Percentiles rank a stretch among this genome's conserved stretches.
phyloP scores from a whole-genome alignment of 192 early-diverging fungal genomes.

The Rhizoclosmatium sp. region DNA sequence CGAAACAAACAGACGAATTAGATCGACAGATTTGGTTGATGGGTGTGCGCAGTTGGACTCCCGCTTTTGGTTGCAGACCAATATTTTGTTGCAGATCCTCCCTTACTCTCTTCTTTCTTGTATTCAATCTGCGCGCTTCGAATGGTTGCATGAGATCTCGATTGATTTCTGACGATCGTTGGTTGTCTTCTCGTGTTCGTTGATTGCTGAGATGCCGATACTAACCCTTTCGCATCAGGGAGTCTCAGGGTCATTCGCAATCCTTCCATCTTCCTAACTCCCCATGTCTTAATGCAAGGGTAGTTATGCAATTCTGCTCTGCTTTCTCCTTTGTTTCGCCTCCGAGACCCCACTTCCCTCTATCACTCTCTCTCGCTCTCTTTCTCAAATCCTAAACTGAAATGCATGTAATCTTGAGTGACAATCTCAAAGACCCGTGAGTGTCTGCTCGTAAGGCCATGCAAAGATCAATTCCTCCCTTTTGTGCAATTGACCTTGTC shows the following conservation, averaged over 20 bases:
- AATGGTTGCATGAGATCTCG: neutral
- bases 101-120: neutral
- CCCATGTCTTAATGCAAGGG: neutral
- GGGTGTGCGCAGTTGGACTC: neutral
- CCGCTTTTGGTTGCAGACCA: neutral
- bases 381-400: neutral
- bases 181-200: too few species aligned
- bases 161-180: neutral
- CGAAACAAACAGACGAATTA: too few species aligned
- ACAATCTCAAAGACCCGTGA: conserved; percentile 1
- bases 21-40: neutral
- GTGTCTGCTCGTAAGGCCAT: conserved; percentile 33
- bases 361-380: neutral
- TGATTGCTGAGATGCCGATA: too few species aligned
- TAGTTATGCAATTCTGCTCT: neutral
- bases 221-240: neutral
- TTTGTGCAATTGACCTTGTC: neutral
- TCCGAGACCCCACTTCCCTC: neutral
- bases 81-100: neutral
- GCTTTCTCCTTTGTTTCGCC: neutral
- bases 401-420: conserved; percentile 35
- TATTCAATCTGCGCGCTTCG: neutral
- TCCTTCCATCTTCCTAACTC: neutral
- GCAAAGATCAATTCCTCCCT: conserved; percentile 8
- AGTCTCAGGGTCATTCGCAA: neutral